Percentiles rank a stretch among this genome's conserved stretches.
These are phyloP conservation scores for Stevia rebaudiana DNA, from an alignment of 140 eudicot genomes.

Conservation along the genomic window DNA sequence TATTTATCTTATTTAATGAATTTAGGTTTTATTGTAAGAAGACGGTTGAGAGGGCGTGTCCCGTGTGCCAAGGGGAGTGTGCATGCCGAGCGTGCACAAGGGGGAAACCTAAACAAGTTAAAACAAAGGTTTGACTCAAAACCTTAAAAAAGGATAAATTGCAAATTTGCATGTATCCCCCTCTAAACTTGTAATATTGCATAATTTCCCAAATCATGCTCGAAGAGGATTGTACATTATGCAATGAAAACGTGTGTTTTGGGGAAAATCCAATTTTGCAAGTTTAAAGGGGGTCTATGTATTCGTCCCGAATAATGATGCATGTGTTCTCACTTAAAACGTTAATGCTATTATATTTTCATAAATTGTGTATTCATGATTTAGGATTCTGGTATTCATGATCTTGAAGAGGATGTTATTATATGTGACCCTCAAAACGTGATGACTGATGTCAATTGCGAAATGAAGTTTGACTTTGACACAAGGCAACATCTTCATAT, in stretches of 20 bases:
- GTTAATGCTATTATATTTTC: neutral
- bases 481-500: neutral
- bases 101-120: slow-evolving; percentile 27
- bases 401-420: neutral
- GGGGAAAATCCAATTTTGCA: no score
- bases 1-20: slow-evolving; percentile 3
- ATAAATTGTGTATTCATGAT: slow-evolving; percentile 8
- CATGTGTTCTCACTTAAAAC: neutral
- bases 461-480: slow-evolving; percentile 8
- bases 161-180: no score
- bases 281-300: no score
- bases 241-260: no score
- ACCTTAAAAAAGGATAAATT: neutral
- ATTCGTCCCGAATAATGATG: neutral
- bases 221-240: no score
- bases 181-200: no score
- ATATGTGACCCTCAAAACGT: neutral
- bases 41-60: slow-evolving; percentile 51
- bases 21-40: slow-evolving; percentile 51
- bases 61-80: slow-evolving; percentile 66
- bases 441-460: slow-evolving; percentile 3
- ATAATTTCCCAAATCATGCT: no score
- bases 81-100: slow-evolving; percentile 49
- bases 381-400: slow-evolving; percentile 32
- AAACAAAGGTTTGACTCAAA: slow-evolving; percentile 39